Evolutionary conservation across 2,329 filamentous ascomycete genomes (phyloP).

Genomic region (Pseudohalonectria lignicola): DNA sequence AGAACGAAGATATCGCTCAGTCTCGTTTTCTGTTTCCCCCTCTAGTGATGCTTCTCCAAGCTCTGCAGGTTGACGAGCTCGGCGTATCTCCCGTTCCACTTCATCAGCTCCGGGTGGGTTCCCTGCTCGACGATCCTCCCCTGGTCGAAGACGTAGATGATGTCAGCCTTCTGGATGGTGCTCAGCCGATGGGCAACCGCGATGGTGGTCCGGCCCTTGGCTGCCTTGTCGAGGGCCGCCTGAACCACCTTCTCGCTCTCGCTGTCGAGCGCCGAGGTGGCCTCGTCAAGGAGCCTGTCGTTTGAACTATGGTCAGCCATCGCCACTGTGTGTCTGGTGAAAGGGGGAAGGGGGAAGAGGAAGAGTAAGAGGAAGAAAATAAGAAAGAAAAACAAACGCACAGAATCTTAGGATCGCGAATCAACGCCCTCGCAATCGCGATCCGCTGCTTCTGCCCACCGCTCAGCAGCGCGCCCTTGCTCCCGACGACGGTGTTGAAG

Average conservation of each 20-base stretch:
- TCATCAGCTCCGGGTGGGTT: conserved; percentile 64
- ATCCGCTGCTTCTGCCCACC: conserved; percentile 94
- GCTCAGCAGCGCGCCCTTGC: conserved; percentile 73
- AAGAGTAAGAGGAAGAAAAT: not conserved
- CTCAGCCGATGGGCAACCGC: conserved; percentile 86
- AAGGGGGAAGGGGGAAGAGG: not conserved
- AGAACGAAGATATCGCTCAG: too few species aligned
- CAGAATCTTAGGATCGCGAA: conserved; percentile 83
- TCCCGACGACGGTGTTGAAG: conserved; percentile 76
- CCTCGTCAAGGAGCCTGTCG: conserved; percentile 59
- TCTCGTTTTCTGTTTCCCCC: not conserved
- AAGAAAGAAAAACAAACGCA: conserved; percentile 3
- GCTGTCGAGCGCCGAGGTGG: conserved; percentile 65
- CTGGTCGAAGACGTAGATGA: conserved; percentile 94
- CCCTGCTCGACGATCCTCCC: conserved; percentile 79
- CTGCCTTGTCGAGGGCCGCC: conserved; percentile 68
- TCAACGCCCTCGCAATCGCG: conserved; percentile 80
- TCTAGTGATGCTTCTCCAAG: conserved; percentile 43
- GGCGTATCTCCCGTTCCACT: conserved; percentile 59
- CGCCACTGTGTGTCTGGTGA: not conserved
- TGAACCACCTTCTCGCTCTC: conserved; percentile 74
- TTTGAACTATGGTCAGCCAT: too few species aligned
- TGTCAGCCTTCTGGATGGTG: conserved; percentile 88
- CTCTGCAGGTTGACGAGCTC: conserved; percentile 75
- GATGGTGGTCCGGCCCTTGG: conserved; percentile 80